phyloP scores from a whole-genome alignment of 441 rosid genomes.

The Adansonia gregorii region DNA sequence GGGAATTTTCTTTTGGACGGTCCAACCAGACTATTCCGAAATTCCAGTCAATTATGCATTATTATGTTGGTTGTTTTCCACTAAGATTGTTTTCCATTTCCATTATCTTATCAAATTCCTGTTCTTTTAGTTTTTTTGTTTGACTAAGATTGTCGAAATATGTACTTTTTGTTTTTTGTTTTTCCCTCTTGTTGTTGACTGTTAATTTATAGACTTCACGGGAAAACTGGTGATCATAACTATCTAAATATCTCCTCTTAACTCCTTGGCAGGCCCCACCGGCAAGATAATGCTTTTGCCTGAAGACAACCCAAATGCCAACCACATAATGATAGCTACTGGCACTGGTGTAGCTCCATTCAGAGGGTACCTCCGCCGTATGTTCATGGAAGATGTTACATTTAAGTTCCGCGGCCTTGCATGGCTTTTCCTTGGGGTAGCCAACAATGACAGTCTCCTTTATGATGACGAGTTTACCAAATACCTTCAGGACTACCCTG shows the following conservation, averaged over 20 bases:
- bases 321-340: constrained; percentile 95
- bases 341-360: constrained; percentile 96
- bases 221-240: background rate
- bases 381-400: constrained; percentile 89
- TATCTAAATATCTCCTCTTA: background rate
- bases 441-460: constrained; percentile 92
- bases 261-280: constrained; percentile 70
- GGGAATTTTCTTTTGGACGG: no score
- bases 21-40: background rate
- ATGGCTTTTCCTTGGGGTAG: constrained; percentile 99
- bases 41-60: background rate
- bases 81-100: background rate
- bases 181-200: background rate
- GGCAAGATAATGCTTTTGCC: constrained; percentile 99
- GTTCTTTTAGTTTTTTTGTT: background rate
- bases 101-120: no score
- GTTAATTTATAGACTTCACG: background rate
- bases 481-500: constrained; percentile 76
- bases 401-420: constrained; percentile 87
- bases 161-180: no score
- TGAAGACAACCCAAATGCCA: constrained; percentile 77
- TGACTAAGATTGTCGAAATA: background rate
- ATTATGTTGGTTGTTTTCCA: background rate
- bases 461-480: constrained; percentile 83
- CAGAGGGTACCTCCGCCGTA: constrained; percentile 91